Percentiles rank a stretch among this genome's conserved stretches.
phyloP scores from a whole-genome alignment of 176 grass and related monocot genomes.

The Carex pumila region DNA sequence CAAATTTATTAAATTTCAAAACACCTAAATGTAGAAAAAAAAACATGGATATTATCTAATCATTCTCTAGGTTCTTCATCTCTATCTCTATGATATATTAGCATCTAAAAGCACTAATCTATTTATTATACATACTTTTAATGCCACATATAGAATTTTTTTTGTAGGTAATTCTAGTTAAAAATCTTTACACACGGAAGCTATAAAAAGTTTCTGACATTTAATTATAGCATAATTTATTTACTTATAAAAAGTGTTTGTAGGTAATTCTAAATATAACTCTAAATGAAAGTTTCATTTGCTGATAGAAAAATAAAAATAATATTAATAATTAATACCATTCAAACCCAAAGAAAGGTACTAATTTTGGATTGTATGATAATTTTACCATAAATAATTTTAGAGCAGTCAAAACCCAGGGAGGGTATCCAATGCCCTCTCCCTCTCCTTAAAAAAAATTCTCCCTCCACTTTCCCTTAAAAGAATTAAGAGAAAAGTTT shows the following conservation, averaged over 20 bases:
- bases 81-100: neutral
- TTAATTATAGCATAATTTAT: neutral
- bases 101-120: neutral
- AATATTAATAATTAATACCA: neutral
- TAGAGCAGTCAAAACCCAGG: neutral
- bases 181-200: neutral
- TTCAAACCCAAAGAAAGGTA: neutral
- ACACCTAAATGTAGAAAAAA: neutral
- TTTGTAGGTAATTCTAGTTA: neutral
- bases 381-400: neutral
- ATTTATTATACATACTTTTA: neutral
- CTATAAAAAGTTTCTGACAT: neutral
- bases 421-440: neutral
- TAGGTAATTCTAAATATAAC: slow-evolving; percentile 3
- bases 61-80: neutral
- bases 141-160: neutral
- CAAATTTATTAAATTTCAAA: neutral
- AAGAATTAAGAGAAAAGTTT: slow-evolving; percentile 1
- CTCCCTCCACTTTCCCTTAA: neutral
- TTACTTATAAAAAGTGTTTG: neutral
- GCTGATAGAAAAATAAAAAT: neutral
- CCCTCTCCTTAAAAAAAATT: neutral
- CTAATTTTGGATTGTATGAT: neutral
- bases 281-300: neutral
- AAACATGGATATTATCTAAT: neutral